Base-by-base conservation (phyloP, 2,329 filamentous ascomycete genomes). In the Aspergillus chevalieri region DNA sequence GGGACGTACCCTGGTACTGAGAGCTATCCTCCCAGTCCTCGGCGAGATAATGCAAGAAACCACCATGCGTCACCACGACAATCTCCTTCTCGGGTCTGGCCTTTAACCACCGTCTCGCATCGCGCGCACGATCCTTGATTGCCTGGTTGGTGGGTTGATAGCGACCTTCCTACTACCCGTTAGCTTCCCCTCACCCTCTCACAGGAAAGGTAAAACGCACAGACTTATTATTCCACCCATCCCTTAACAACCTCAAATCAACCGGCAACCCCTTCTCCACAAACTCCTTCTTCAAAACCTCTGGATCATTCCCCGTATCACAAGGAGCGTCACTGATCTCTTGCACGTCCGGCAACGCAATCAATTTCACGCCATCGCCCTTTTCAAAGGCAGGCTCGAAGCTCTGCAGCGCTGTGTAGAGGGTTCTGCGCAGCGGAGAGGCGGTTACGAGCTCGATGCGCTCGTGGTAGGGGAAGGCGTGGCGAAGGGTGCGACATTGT, bases 31-130 rank as follows among this genome's bases (percentile, higher is more conserved):
- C 75, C 82, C 84, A 94, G 61, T 95, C 89, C 57, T 90, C 81
- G 0, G 88, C 92, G 54, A 95, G 72, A 61, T 89, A 94, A 66
- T 95, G 90, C 60, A 95, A 65, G 58, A 91, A 87, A 1, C 86
- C 87, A 1, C 90, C 90, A 61, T 95, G 90, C 3, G 88, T 86
- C 6, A 94, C 88, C 2, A 90, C 77, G 0, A 85, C 82, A 24
- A 95, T 80, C 58, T 92, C 80, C 60, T 87, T 83, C 58, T 81
- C 78, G 3, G 71, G 70, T 21, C 73, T 61, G 8, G 55, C 61
- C 58, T 71, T 71, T 52, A 93, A 65, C 70, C 79, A 83, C 10
- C 73, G 59, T 41, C 88, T 74, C 5, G 82, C 81, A 21, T 75
- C 76, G n/a, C 72, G 71, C 0, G 86, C 86, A 14, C 87, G 74